These are phyloP conservation scores for Lactarius hatsudake DNA, from an alignment of 768 basidiomycete species.

Conservation along the genomic window DNA sequence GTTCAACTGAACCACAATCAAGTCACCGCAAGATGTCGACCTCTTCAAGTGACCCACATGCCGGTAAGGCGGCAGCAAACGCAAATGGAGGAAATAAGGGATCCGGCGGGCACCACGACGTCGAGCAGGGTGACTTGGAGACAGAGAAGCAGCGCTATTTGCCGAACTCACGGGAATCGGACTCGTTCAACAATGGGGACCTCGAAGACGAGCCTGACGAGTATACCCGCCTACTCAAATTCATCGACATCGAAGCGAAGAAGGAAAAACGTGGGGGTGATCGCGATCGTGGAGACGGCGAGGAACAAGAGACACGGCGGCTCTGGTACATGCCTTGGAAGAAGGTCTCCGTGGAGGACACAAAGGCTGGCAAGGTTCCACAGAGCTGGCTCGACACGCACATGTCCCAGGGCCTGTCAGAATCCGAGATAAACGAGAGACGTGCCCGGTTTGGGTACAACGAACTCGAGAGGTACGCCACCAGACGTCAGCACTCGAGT, in stretches of 20 bases:
- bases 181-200: background rate
- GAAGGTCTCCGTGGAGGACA: slow-evolving; percentile 33
- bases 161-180: slow-evolving; percentile 1
- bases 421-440: slow-evolving; percentile 36
- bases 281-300: background rate
- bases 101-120: slow-evolving; percentile 4
- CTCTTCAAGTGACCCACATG: background rate
- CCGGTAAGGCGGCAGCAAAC: background rate
- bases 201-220: slow-evolving; percentile 24
- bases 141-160: slow-evolving; percentile 19
- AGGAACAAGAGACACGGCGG: slow-evolving; percentile 32
- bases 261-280: slow-evolving; percentile 19
- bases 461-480: slow-evolving; percentile 41
- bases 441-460: slow-evolving; percentile 41
- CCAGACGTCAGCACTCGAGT: background rate
- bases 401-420: slow-evolving; percentile 37
- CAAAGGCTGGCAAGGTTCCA: slow-evolving; percentile 37
- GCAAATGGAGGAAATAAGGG: background rate
- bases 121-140: slow-evolving; percentile 19
- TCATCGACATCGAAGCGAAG: slow-evolving; percentile 25
- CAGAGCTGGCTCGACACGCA: slow-evolving; percentile 43
- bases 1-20: background rate
- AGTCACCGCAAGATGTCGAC: slow-evolving; percentile 15
- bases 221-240: slow-evolving; percentile 28
- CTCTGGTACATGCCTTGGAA: slow-evolving; percentile 50